Percentiles rank a stretch among this genome's conserved stretches.
phyloP scores from a whole-genome alignment of 148 eudicot species.

The Fagopyrum tataricum region DNA sequence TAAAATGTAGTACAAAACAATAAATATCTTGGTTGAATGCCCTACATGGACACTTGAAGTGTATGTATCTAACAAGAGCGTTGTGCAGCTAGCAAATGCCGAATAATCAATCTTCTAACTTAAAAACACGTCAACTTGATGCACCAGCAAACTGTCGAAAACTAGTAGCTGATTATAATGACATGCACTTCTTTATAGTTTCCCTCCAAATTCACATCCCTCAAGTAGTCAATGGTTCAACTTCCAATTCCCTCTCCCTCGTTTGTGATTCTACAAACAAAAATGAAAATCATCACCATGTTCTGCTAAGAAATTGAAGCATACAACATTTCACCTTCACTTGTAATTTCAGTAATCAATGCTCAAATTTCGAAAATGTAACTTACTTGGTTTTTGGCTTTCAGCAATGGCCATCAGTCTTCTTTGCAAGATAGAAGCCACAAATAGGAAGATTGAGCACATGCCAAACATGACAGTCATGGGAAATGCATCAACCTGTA shows the following conservation, averaged over 20 bases:
- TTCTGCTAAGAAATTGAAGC: too few relatives aligned
- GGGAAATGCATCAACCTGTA: conserved; percentile 88
- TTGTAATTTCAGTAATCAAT: background rate
- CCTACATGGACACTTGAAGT: background rate
- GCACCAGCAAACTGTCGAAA: too few relatives aligned
- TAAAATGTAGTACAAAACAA: background rate
- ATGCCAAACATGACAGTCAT: conserved; percentile 94
- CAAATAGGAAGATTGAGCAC: conserved; percentile 93
- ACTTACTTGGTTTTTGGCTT: conserved; percentile 71
- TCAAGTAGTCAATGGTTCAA: conserved; percentile 42
- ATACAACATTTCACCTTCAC: too few relatives aligned
- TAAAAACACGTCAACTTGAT: too few relatives aligned
- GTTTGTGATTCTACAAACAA: conserved; percentile 32
- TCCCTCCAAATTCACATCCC: background rate
- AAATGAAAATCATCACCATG: background rate
- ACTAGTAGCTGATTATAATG: too few relatives aligned
- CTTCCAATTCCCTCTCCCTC: conserved; percentile 44
- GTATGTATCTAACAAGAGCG: background rate
- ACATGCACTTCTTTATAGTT: background rate
- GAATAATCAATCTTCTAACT: background rate
- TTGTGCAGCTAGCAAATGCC: background rate
- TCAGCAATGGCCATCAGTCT: conserved; percentile 73
- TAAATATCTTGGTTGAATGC: background rate
- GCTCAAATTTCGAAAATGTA: background rate
- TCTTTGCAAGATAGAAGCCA: conserved; percentile 80